Percentiles rank a stretch among this genome's conserved stretches.
Conservation (phyloP, 768 basidiomycete species). For the Paxillus rubicundulus region DNA sequence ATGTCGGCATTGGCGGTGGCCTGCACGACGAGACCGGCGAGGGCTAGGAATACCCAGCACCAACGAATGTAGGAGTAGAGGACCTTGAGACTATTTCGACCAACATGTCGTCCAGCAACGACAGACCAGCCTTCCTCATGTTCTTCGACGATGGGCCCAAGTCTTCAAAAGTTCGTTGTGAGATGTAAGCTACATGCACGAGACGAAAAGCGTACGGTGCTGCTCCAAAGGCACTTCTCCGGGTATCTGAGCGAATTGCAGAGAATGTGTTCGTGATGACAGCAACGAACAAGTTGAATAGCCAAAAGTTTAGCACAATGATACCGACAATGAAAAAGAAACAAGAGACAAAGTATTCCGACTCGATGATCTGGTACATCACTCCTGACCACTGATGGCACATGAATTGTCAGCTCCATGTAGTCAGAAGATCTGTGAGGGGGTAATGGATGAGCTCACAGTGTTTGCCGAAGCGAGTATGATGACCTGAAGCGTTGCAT, state of each 20-base stretch:
- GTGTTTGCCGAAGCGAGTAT: conserved; percentile 79
- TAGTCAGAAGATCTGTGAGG: conserved; percentile 2
- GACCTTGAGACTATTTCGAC: conserved; percentile 49
- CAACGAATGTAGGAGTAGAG: conserved; percentile 59
- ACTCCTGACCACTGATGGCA: conserved; percentile 61
- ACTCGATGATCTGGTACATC: conserved; percentile 88
- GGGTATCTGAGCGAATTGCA: conserved; percentile 81
- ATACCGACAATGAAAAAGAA: conserved; percentile 85
- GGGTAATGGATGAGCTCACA: conserved; percentile 39
- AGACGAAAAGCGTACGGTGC: conserved; percentile 30
- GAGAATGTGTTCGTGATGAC: conserved; percentile 95
- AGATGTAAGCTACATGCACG: not conserved
- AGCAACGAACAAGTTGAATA: conserved; percentile 90
- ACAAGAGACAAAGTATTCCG: conserved; percentile 86
- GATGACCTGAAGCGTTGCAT: conserved; percentile 76
- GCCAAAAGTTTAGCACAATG: conserved; percentile 89
- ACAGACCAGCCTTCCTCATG: conserved; percentile 62
- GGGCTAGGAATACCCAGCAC: conserved; percentile 75
- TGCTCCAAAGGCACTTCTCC: conserved; percentile 90
- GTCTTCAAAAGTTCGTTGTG: conserved; percentile 24
- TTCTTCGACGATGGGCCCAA: conserved; percentile 47
- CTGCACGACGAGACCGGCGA: conserved; percentile 69
- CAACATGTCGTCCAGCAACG: conserved; percentile 42
- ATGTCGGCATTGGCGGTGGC: conserved; percentile 61
- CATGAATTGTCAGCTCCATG: not conserved